phyloP scores from a whole-genome alignment of 108 stramenopile genomes.

The Cafeteria roenbergensis region DNA sequence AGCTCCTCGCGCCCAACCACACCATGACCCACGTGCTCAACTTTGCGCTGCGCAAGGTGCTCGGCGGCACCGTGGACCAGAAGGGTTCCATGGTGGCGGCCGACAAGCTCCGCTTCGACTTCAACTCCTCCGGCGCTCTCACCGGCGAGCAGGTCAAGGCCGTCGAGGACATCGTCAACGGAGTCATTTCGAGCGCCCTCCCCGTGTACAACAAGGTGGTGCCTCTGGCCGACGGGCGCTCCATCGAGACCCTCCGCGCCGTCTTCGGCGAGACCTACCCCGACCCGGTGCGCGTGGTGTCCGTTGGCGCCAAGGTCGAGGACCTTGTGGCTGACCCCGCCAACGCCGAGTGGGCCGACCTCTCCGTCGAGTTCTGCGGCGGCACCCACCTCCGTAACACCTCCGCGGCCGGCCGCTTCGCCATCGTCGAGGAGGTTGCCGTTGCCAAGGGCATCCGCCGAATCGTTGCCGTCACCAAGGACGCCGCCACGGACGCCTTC shows the following conservation, averaged over 20 bases:
- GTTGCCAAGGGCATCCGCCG: slow-evolving; percentile 97
- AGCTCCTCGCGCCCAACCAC: slow-evolving; percentile 86
- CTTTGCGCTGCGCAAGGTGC: slow-evolving; percentile 72
- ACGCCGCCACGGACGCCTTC: slow-evolving; percentile 63
- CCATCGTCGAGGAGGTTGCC: slow-evolving; percentile 76
- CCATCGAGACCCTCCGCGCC: slow-evolving; percentile 77
- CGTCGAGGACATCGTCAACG: slow-evolving; percentile 69
- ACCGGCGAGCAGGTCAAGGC: slow-evolving; percentile 61
- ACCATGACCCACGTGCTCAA: slow-evolving; percentile 98
- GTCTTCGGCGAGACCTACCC: slow-evolving; percentile 98
- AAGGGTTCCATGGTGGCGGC: slow-evolving; percentile 87
- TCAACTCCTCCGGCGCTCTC: slow-evolving; percentile 69
- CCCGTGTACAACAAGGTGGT: slow-evolving; percentile 66
- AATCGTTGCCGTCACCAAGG: slow-evolving; percentile 73
- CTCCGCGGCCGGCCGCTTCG: slow-evolving; percentile 74
- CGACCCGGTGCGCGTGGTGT: slow-evolving; percentile 95
- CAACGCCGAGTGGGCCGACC: slow-evolving; percentile 64
- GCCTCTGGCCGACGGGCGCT: slow-evolving; percentile 62
- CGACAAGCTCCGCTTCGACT: slow-evolving; percentile 90
- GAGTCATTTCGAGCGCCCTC: slow-evolving; percentile 48
- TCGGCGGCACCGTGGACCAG: slow-evolving; percentile 71
- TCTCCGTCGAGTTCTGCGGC: slow-evolving; percentile 95
- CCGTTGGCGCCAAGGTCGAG: slow-evolving; percentile 60
- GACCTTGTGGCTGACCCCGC: slow-evolving; percentile 71
- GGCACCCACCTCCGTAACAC: slow-evolving; percentile 95